Conservation (phyloP, 768 basidiomycete genomes). For the Lentinula guzmanii region DNA sequence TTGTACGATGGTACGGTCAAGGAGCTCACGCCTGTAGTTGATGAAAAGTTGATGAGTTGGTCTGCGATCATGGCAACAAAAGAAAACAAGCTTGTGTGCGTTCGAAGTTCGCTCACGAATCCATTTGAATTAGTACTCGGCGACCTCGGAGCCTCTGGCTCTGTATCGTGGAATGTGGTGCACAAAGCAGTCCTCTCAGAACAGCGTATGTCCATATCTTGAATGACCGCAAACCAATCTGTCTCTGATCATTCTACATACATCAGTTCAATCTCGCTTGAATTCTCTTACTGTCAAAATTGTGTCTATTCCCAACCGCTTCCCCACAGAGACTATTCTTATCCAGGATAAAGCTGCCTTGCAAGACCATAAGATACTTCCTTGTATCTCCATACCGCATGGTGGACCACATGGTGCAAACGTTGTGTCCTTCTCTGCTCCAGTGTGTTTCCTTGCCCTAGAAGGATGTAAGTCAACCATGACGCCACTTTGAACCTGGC, state of each 20-base stretch:
- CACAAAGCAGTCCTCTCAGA: constrained; percentile 33
- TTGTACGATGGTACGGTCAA: constrained; percentile 30
- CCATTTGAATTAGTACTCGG: constrained; percentile 49
- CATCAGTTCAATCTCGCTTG: constrained; percentile 37
- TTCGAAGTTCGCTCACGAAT: constrained; percentile 39
- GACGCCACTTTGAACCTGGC: background rate
- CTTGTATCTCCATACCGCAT: constrained; percentile 50
- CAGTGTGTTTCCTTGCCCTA: constrained; percentile 38
- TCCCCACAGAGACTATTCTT: constrained; percentile 51
- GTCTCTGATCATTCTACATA: background rate
- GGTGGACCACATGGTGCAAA: constrained; percentile 56
- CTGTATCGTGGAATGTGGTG: constrained; percentile 32
- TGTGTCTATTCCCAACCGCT: constrained; percentile 42
- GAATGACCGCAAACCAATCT: background rate
- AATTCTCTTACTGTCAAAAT: constrained; percentile 34
- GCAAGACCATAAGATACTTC: constrained; percentile 19
- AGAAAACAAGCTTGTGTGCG: constrained; percentile 37
- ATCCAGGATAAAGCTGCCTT: constrained; percentile 25
- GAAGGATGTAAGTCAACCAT: constrained; percentile 50
- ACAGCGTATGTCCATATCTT: constrained; percentile 27
- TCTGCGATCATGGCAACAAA: constrained; percentile 42
- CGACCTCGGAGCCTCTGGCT: constrained; percentile 19
- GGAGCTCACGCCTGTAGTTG: constrained; percentile 35
- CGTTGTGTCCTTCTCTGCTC: constrained; percentile 42
- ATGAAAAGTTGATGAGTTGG: constrained; percentile 42